A percentile compares a stretch with the other conserved stretches of the same genome.
These are phyloP conservation scores for Epichloe typhina DNA, from an alignment of 2,329 filamentous ascomycete genomes.

Conservation along the genomic window DNA sequence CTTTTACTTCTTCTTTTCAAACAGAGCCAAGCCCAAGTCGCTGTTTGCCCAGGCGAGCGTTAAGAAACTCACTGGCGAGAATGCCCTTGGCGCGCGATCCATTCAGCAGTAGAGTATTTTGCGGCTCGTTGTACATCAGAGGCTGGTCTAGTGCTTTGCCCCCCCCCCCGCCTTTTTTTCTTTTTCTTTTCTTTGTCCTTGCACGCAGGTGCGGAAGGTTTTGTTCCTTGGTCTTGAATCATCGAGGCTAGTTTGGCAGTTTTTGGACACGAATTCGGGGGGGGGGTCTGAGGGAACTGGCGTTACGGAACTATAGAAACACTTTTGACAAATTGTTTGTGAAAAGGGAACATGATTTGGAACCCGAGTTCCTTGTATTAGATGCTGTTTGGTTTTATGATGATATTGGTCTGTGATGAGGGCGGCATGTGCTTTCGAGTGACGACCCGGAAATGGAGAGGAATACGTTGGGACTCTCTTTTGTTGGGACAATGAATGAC, in stretches of 20 bases:
- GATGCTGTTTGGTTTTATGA: neutral
- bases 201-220: neutral
- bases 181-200: neutral
- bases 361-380: neutral
- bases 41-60: slow-evolving; percentile 52
- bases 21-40: slow-evolving; percentile 52
- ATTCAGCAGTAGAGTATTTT: slow-evolving; percentile 16
- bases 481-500: neutral
- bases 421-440: neutral
- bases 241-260: neutral
- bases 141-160: neutral
- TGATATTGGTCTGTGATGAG: neutral
- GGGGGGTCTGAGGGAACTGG: neutral
- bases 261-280: neutral
- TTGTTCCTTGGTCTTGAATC: neutral
- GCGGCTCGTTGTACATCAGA: neutral
- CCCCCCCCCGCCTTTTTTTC: neutral
- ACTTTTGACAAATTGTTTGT: neutral
- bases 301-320: neutral
- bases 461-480: neutral
- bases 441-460: neutral
- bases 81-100: slow-evolving; percentile 24
- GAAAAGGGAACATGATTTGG: neutral
- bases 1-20: neutral
- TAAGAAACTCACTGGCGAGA: slow-evolving; percentile 44